phyloP scores from a whole-genome alignment of 108 stramenopile genomes.

The Cafeteria roenbergensis region DNA sequence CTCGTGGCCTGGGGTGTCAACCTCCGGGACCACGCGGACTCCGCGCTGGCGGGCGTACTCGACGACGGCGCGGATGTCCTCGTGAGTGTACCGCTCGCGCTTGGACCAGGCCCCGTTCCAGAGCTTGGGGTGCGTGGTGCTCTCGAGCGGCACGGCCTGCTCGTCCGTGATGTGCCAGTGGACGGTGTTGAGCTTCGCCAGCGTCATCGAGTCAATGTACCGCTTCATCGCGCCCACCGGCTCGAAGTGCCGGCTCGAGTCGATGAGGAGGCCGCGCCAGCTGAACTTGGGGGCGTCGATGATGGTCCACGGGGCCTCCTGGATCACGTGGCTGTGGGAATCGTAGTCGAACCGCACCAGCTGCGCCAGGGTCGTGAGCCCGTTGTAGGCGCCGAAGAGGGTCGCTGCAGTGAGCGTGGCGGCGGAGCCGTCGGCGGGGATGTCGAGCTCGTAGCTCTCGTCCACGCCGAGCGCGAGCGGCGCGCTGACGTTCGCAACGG shows the following conservation, averaged over 20 bases:
- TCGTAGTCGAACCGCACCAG: slow-evolving; percentile 29
- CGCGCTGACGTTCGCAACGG: not conserved
- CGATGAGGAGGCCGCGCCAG: slow-evolving; percentile 61
- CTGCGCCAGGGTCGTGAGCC: slow-evolving; percentile 50
- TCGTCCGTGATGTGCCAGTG: slow-evolving; percentile 62
- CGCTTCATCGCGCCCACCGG: slow-evolving; percentile 45
- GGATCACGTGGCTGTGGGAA: slow-evolving; percentile 7
- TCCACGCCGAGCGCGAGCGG: slow-evolving; percentile 41
- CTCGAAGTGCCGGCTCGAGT: slow-evolving; percentile 59
- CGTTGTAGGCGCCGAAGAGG: slow-evolving; percentile 46
- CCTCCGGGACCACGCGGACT: slow-evolving; percentile 54
- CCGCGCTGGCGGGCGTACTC: slow-evolving; percentile 41
- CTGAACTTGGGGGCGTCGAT: slow-evolving; percentile 47
- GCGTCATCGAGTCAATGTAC: slow-evolving; percentile 48
- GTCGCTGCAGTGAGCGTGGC: slow-evolving; percentile 1
- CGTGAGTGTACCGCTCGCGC: slow-evolving; percentile 32
- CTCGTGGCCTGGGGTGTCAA: slow-evolving; percentile 61
- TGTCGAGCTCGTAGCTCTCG: slow-evolving; percentile 61
- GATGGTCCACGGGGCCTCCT: slow-evolving; percentile 29
- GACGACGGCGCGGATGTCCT: slow-evolving; percentile 43
- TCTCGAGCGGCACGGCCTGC: slow-evolving; percentile 43
- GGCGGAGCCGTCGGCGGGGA: not conserved
- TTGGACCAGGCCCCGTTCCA: slow-evolving; percentile 14
- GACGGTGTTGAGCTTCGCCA: slow-evolving; percentile 57
- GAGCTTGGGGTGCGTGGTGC: slow-evolving; percentile 6